Base-by-base conservation (phyloP, 2,329 filamentous ascomycete genomes). In the Alternaria postmessia region DNA sequence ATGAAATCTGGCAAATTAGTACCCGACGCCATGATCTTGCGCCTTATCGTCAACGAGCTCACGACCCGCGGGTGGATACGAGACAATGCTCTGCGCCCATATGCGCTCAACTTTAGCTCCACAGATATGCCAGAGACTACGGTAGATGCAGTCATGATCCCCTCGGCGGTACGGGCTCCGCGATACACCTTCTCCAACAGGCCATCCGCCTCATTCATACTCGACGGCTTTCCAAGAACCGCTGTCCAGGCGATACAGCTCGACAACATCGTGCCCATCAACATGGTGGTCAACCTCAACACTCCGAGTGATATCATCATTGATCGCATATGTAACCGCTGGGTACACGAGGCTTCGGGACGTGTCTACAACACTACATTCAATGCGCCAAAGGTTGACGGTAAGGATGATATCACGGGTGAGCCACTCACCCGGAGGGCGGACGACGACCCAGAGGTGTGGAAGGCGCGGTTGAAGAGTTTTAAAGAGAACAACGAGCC, bases 331-430 rank as follows among this genome's bases (percentile, higher is more conserved):
- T 88, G 91, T 43, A 93, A 93, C 52, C 90, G 95, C 58, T 97
- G 94, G 94, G 90, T 97, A 41, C 95, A 99, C 79, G 91, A 91
- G 72, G 89, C 93, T 0, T 96, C 93, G 0, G 95, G 95, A 1
- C 87, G 95, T 28, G 91, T 97, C 16, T 99, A 99, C 84, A 99
- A 99, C 78, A 96, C 93, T 3, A 89, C 89, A 0, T 99, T 97
- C 83, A 93, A 98, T 75, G 86, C 91, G 7, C 95, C 95, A 1
- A 90, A 89, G 67, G 88, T 94, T 1, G 80, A 88, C 0, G 94
- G 95, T 26, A 87, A 85, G 67, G 95, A 99, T 79, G 95, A 99
- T 77, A 75, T 97, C 48, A 99, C 95, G 0, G 95, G 95, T 16
- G 95, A 99, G 76, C 83, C 86, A 22, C 84, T 99, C 63, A 89